Conservation (phyloP, 495 filamentous ascomycete species). For the Lineolata rhizophorae region DNA sequence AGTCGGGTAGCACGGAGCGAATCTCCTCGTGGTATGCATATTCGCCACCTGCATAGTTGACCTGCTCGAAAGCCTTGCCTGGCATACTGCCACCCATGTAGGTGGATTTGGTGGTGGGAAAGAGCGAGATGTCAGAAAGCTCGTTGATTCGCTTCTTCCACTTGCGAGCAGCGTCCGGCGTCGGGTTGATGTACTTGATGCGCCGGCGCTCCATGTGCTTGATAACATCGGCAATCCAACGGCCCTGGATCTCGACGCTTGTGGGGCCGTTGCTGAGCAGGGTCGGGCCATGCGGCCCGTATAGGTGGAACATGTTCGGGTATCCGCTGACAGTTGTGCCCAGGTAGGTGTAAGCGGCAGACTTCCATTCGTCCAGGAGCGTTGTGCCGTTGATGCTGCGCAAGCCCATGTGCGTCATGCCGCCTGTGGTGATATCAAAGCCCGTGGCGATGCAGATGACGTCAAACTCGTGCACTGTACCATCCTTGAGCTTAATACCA, state of each 20-base stretch:
- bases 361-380: conserved; percentile 26
- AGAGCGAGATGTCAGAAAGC: conserved; percentile 8
- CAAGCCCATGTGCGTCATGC: conserved; percentile 24
- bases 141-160: conserved; percentile 20
- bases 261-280: conserved; percentile 30
- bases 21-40: conserved; percentile 20
- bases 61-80: conserved; percentile 25
- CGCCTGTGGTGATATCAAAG: conserved; percentile 31
- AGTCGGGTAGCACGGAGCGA: too few relatives aligned
- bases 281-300: conserved; percentile 27
- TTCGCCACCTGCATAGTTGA: conserved; percentile 23
- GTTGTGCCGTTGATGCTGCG: conserved; percentile 18
- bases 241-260: conserved; percentile 27
- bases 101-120: conserved; percentile 18
- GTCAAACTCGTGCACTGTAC: conserved; percentile 23
- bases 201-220: conserved; percentile 18
- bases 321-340: conserved; percentile 23
- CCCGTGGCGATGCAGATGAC: conserved; percentile 28
- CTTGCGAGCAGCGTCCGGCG: conserved; percentile 14
- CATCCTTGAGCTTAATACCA: conserved; percentile 22
- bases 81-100: conserved; percentile 31
- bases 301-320: conserved; percentile 32
- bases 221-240: conserved; percentile 28
- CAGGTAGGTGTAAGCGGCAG: conserved; percentile 26
- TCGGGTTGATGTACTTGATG: conserved; percentile 20